Conservation (phyloP, 768 basidiomycete species). For the Panus rudis region DNA sequence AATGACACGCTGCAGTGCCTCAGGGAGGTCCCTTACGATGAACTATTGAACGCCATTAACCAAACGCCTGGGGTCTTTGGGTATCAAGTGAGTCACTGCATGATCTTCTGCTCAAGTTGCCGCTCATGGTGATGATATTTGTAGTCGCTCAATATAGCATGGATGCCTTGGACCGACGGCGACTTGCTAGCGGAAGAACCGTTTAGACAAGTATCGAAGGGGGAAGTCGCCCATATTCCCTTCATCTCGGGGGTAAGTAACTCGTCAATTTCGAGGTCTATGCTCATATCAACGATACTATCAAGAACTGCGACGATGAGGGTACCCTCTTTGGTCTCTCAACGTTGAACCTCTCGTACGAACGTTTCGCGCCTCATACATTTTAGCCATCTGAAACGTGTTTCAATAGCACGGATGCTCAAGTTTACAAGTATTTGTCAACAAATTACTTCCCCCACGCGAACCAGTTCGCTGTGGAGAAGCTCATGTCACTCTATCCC, state of each 20-base stretch:
- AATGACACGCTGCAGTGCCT: not conserved
- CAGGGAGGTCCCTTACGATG: not conserved
- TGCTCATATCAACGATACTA: not conserved
- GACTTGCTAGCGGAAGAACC: not conserved
- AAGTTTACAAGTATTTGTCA: constrained; percentile 10
- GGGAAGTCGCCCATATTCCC: constrained; percentile 40
- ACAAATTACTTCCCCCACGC: constrained; percentile 19
- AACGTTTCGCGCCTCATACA: not conserved
- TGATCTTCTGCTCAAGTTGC: not conserved
- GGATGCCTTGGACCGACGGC: not conserved
- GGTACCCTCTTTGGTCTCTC: constrained; percentile 36
- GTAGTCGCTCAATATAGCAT: not conserved
- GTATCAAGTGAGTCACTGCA: not conserved
- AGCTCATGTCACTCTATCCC: constrained; percentile 23
- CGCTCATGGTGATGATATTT: not conserved
- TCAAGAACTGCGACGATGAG: constrained; percentile 49
- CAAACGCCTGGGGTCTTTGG: not conserved
- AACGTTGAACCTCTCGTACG: constrained; percentile 23
- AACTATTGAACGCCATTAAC: not conserved
- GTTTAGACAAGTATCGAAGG: constrained; percentile 32
- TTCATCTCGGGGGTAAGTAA: constrained; percentile 34
- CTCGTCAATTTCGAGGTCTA: not conserved
- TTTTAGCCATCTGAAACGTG: not conserved
- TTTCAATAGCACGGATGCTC: constrained; percentile 13
- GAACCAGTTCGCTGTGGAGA: constrained; percentile 7